Evolutionary conservation across 2,329 filamentous ascomycete genomes (phyloP).

Genomic region (Fonsecaea pedrosoi): DNA sequence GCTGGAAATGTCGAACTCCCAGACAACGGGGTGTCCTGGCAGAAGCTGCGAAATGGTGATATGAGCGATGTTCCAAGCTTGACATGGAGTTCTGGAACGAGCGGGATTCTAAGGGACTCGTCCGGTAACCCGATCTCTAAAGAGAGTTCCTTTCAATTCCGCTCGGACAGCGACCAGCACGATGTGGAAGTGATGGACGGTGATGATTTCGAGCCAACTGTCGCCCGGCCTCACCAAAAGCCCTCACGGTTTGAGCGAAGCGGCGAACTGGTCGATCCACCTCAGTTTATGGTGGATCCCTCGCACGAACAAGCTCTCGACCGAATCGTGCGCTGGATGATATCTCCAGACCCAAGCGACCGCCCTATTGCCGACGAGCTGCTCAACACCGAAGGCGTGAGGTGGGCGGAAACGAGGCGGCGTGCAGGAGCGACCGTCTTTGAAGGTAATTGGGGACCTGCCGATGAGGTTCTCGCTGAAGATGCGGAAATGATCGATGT

Average conservation of each 20-base stretch:
- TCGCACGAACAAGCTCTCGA: constrained; percentile 78
- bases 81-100: constrained; percentile 76
- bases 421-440: constrained; percentile 91
- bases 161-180: constrained; percentile 46
- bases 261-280: constrained; percentile 71
- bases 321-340: constrained; percentile 85
- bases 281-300: constrained; percentile 85
- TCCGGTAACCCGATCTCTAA: constrained; percentile 69
- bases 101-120: constrained; percentile 74
- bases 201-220: constrained; percentile 36
- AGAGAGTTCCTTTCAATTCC: constrained; percentile 53
- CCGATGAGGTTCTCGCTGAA: constrained; percentile 65
- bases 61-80: constrained; percentile 87
- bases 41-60: constrained; percentile 85
- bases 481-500: constrained; percentile 70
- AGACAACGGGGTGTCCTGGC: constrained; percentile 90
- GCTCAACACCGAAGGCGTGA: constrained; percentile 73
- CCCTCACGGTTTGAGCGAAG: constrained; percentile 48
- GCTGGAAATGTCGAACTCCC: constrained; percentile 92
- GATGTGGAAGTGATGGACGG: constrained; percentile 43
- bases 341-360: constrained; percentile 72
- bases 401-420: constrained; percentile 78
- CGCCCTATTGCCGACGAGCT: constrained; percentile 79
- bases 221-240: constrained; percentile 42
- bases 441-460: constrained; percentile 93